Evolutionary conservation across 306 rosid genomes (phyloP).

Genomic region (Cucurbita argyrosperma): DNA sequence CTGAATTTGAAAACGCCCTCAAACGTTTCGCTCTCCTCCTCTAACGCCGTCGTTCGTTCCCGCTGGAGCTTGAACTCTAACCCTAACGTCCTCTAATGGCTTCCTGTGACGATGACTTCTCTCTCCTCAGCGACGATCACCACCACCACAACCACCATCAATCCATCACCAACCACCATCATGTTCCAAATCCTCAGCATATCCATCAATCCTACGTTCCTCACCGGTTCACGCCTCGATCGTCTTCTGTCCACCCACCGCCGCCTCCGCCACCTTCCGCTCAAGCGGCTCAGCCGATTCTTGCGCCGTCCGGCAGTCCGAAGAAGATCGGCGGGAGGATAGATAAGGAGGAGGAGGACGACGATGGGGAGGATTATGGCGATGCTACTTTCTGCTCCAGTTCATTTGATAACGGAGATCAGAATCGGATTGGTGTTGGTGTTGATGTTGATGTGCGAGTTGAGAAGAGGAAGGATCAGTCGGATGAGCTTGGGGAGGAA

Average conservation of each 20-base stretch:
- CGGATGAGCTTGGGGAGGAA: constrained; percentile 52
- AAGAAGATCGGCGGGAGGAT: constrained; percentile 14
- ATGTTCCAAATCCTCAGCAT: constrained; percentile 25
- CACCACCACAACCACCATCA: constrained; percentile 18
- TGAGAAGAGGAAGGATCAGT: constrained; percentile 51
- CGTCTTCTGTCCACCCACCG: constrained; percentile 14
- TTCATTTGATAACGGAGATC: constrained; percentile 46
- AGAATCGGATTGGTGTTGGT: constrained; percentile 12
- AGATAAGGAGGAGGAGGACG: constrained; percentile 28
- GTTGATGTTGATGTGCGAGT: constrained; percentile 15
- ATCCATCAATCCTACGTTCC: constrained; percentile 46
- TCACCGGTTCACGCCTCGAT: constrained; percentile 27
- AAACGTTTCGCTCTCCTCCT: constrained; percentile 11
- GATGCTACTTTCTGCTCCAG: constrained; percentile 29
- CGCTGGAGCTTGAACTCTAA: constrained; percentile 24
- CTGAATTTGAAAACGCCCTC: constrained; percentile 12
- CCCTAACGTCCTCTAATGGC: constrained; percentile 80
- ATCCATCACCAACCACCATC: constrained; percentile 20
- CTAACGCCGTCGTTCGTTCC: constrained; percentile 52
- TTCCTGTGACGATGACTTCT: constrained; percentile 91
- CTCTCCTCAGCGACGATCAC: constrained; percentile 67
- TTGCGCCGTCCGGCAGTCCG: constrained; percentile 13
- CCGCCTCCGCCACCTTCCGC: no score
- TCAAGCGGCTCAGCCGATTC: neutral
- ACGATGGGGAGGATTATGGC: constrained; percentile 34